Base-by-base conservation (phyloP, 176 grass and related monocot genomes). In the Avena insularis region DNA sequence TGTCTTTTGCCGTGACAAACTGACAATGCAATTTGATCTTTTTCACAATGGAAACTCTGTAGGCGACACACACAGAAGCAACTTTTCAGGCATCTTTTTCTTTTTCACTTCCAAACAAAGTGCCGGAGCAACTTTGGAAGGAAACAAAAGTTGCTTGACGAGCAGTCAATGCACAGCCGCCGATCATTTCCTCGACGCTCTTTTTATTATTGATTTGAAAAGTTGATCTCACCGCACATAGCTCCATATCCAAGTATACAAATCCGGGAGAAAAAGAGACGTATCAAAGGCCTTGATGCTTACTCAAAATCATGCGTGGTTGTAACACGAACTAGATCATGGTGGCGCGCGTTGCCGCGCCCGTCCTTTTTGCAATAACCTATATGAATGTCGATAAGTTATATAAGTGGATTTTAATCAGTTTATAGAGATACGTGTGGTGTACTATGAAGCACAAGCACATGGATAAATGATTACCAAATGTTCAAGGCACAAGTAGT, bases 41-140 rank as follows among this genome's bases (percentile, higher is more conserved):
- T 71, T 84, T 82, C 49, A 82, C 54, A 33, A 45, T 78, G 88
- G 59, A 82, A 86, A 66, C 76, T 50, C 13, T 49, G 17, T 21
- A 40, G 61, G 48, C 35, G 75, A 84, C 56, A 49, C 27, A 59
- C 31, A 12, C 35, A 63, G 71, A 56, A 77, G 40, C 80, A 83
- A 69, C 62, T 68, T 71, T 50, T 20, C 20, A 79, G 19, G 20
- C 38, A 29, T 82, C 16, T 64, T 87, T 60, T 68, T 20, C 6
- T 25, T 35, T 54, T 40, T 35, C n/a, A 48, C 58, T 66, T 46
- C 7, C 17, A 84, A 48, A 45, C 17, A 84, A 48, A 45, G 68
- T 15, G 77, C 3, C 6, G 66, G 31, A 17, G 6, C 20, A 79
- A 51, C 84, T 55, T 78, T 51, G n/a, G 12, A 6, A 67, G 40